phyloP scores from a whole-genome alignment of 208 protist genomes.

The Naegleria lovaniensis region DNA sequence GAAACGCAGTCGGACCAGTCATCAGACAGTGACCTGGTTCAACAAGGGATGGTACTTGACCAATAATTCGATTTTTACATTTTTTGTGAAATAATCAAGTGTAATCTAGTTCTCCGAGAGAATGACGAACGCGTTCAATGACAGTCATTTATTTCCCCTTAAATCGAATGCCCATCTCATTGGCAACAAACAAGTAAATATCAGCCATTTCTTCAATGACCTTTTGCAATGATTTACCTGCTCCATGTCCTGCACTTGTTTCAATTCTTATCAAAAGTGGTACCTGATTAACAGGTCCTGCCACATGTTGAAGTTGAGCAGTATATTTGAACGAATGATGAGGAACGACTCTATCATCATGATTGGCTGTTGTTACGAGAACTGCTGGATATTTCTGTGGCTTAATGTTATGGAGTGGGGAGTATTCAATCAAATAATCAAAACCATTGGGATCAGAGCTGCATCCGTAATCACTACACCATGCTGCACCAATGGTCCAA shows the following conservation, averaged over 20 bases:
- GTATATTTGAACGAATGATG: conserved; percentile 88
- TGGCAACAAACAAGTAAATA: conserved; percentile 80
- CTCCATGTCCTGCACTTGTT: conserved; percentile 70
- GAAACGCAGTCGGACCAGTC: no score
- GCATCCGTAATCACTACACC: conserved; percentile 48
- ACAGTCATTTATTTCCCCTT: neutral
- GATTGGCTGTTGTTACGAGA: conserved; percentile 79
- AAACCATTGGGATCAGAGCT: conserved; percentile 78
- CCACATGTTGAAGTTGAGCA: conserved; percentile 77
- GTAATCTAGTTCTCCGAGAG: no score
- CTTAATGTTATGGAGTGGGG: conserved; percentile 82
- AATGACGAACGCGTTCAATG: no score
- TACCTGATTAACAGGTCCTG: conserved; percentile 48
- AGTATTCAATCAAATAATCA: conserved; percentile 78
- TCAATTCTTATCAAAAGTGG: conserved; percentile 75
- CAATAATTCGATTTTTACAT: no score
- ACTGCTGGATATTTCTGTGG: conserved; percentile 72
- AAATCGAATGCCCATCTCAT: neutral
- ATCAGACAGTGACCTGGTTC: no score
- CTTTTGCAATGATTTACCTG: conserved; percentile 82
- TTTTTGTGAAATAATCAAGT: no score
- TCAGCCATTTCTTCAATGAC: conserved; percentile 69
- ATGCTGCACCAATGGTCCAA: conserved; percentile 22
- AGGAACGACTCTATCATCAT: conserved; percentile 91
- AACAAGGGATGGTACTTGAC: no score